Evolutionary conservation across 805 yeast genomes (phyloP).

Genomic region (Candida vaughaniae): DNA sequence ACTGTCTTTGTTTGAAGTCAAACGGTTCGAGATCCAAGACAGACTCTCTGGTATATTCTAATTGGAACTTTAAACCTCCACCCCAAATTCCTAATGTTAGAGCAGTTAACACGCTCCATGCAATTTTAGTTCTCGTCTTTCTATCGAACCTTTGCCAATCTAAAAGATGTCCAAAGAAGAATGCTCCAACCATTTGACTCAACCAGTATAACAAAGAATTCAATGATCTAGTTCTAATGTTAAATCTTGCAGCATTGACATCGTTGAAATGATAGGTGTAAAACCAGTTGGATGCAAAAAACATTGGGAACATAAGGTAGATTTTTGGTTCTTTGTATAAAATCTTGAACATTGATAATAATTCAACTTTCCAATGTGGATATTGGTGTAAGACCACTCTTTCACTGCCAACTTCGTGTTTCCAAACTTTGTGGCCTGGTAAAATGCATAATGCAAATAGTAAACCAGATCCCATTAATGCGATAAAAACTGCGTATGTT

Average conservation of each 20-base stretch:
- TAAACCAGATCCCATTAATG: conserved; percentile 48
- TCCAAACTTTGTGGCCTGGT: conserved; percentile 30
- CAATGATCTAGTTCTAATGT: conserved; percentile 57
- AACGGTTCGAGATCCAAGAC: conserved; percentile 22
- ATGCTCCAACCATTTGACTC: conserved; percentile 58
- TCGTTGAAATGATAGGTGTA: conserved; percentile 64
- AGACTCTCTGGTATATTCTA: conserved; percentile 33
- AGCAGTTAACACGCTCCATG: conserved; percentile 39
- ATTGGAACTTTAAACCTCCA: conserved; percentile 53
- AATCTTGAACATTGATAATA: conserved; percentile 18
- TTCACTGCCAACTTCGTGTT: conserved; percentile 12
- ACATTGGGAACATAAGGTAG: conserved; percentile 54
- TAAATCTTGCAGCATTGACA: conserved; percentile 54
- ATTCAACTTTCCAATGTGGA: conserved; percentile 48
- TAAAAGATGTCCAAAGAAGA: conserved; percentile 44
- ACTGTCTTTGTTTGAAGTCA: conserved; percentile 46
- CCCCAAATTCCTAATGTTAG: conserved; percentile 54
- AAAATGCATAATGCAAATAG: conserved; percentile 45
- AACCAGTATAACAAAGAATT: conserved; percentile 61
- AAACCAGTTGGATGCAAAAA: conserved; percentile 63
- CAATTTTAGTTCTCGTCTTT: conserved; percentile 44
- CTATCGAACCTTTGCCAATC: conserved; percentile 45
- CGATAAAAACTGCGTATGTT: conserved; percentile 54
- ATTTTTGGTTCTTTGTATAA: conserved; percentile 36
- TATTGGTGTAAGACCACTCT: conserved; percentile 39